Base-by-base conservation (phyloP, 371 early-diverging fungal genomes). In the Entomophthora muscae region DNA sequence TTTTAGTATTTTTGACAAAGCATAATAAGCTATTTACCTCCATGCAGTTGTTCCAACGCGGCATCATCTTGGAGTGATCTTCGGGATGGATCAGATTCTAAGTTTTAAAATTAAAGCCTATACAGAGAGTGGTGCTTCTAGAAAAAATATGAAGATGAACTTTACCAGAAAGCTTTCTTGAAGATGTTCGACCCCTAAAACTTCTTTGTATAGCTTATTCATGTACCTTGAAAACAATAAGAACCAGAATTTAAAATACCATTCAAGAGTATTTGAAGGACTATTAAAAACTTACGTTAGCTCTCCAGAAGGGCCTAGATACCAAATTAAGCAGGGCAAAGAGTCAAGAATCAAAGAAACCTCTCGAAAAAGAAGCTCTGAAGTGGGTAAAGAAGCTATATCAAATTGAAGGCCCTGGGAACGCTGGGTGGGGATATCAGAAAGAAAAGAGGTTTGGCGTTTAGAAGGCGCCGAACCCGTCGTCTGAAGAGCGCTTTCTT, bases 31-130 rank as follows among this genome's bases (percentile, higher is more conserved):
- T 7, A 32, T 12, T 42, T 61, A 61, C 61, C 61, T 61, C 26
- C 23, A 31, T n/a, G 30, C 61, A 33, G 42, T 12, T 28, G 23
- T 31, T 33, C 61, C 61, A 61, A 23, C 30, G 22, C n/a, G 61
- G 24, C 21, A 30, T 30, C 42, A 61, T 31, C n/a, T 32, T 12
- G 21, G 23, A 10, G 27, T 61, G 42, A 51, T 61, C 61, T 26
- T 61, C 61, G 17, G 61, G 61, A 61, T 61, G 61, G 13, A 61
- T 61, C 12, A n/a, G 23, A 7, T 17, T 33, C 61, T 61, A 61
- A 28, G 12, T 21, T 7, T 2, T 24, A 22, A 10, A 32, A 32
- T 32, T 28, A n/a, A 32, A n/a, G 13, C 13, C 23, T 29, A 32
- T 32, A 57, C 42, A 42, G 42, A 5, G 42, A 42, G 42, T 10